Conservation (phyloP, 805 yeast genomes). For the Monosporozyma aquatica region DNA sequence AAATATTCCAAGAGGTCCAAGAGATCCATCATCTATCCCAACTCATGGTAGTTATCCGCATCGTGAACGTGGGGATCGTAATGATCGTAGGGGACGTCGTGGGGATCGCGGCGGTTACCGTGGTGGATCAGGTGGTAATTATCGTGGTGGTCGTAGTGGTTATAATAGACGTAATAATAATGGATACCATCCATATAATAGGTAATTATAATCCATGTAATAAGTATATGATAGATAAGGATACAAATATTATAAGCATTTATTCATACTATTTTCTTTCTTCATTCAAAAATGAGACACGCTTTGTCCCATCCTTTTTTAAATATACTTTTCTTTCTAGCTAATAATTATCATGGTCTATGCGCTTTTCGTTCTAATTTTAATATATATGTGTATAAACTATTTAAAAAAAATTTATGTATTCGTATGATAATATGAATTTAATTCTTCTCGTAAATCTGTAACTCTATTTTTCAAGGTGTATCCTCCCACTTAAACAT, state of each 20-base stretch:
- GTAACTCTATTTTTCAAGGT: no score
- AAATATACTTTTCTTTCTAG: no score
- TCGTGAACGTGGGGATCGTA: slow-evolving; percentile 38
- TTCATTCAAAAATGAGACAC: no score
- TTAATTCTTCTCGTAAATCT: no score
- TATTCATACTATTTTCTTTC: not conserved
- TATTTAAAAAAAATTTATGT: not conserved
- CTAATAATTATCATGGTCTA: no score
- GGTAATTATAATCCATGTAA: slow-evolving; percentile 10
- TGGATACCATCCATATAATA: slow-evolving; percentile 30
- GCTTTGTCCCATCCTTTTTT: not conserved
- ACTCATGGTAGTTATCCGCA: slow-evolving; percentile 46
- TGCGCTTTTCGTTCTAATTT: no score
- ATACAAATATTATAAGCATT: not conserved
- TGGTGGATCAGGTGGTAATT: slow-evolving; percentile 18
- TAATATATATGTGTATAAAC: not conserved
- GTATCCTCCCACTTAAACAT: slow-evolving; percentile 8
- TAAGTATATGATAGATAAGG: not conserved
- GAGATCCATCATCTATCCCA: slow-evolving; percentile 28
- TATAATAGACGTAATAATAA: slow-evolving; percentile 18
- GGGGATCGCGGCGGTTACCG: slow-evolving; percentile 29
- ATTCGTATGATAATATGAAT: no score
- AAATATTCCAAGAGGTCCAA: slow-evolving; percentile 46
- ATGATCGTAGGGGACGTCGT: slow-evolving; percentile 30
- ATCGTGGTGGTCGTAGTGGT: slow-evolving; percentile 11